Evolutionary conservation across 257 asterid species (phyloP).

Genomic region (Solanum pennellii): DNA sequence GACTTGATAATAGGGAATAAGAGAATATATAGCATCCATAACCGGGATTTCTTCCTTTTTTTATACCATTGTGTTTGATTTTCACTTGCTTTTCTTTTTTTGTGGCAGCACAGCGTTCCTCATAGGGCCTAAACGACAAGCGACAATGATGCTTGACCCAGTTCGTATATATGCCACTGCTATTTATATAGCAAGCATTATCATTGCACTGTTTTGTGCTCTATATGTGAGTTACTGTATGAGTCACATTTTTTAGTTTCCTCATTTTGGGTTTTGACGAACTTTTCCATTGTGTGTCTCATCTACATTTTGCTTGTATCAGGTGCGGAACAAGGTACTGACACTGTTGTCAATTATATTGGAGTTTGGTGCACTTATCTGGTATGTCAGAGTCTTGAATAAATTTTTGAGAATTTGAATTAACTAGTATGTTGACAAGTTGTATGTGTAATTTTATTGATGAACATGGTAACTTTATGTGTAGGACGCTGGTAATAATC

Average conservation of each 20-base stretch:
- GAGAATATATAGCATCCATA: not conserved
- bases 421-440: not conserved
- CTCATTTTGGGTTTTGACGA: not conserved
- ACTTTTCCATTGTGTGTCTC: not conserved
- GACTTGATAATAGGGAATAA: not conserved
- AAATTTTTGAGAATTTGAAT: not conserved
- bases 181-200: conserved; percentile 83
- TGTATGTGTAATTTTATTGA: not conserved
- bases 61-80: not conserved
- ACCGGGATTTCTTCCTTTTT: not conserved
- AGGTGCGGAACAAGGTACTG: conserved; percentile 86
- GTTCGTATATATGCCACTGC: conserved; percentile 96
- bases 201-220: conserved; percentile 83
- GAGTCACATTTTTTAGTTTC: not conserved
- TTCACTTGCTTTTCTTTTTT: conserved; percentile 17
- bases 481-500: not conserved
- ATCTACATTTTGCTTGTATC: conserved; percentile 1
- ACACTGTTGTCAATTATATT: conserved; percentile 69
- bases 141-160: conserved; percentile 95
- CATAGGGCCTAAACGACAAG: conserved; percentile 94
- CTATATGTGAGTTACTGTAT: conserved; percentile 64
- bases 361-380: conserved; percentile 89
- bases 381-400: conserved; percentile 25
- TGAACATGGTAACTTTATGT: not conserved
- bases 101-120: conserved; percentile 98